Conservation (phyloP, 179 eudicot genomes). For the Carnegiea gigantea region DNA sequence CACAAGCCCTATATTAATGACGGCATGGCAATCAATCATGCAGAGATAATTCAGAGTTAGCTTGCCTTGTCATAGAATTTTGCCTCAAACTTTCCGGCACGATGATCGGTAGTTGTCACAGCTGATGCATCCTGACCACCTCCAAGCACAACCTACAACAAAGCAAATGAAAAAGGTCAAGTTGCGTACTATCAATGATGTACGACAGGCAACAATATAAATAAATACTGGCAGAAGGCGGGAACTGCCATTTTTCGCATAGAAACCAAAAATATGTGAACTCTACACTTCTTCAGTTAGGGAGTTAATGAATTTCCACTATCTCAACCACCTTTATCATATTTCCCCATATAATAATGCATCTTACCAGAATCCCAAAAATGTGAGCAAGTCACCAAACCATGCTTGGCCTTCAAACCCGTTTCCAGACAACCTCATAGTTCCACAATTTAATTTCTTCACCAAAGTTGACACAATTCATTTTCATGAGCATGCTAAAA, state of each 20-base stretch:
- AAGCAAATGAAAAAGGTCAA: slow-evolving; percentile 6
- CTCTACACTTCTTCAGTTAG: neutral
- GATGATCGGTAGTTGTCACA: slow-evolving; percentile 82
- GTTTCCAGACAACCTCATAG: too few species aligned
- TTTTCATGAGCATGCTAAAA: too few species aligned
- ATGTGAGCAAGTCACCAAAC: too few species aligned
- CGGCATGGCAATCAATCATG: neutral
- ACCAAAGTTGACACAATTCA: too few species aligned
- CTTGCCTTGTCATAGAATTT: slow-evolving; percentile 86
- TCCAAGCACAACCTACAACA: slow-evolving; percentile 77
- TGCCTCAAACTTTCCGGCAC: slow-evolving; percentile 92
- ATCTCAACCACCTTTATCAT: neutral
- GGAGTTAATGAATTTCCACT: neutral
- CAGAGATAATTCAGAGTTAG: neutral
- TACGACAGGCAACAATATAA: neutral
- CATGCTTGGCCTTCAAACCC: too few species aligned
- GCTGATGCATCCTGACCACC: slow-evolving; percentile 85
- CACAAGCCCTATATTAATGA: too few species aligned
- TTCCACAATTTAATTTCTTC: too few species aligned
- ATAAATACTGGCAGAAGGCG: neutral
- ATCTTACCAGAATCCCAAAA: neutral
- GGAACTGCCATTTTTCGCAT: neutral
- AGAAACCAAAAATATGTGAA: neutral
- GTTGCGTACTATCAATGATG: neutral
- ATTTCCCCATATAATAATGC: neutral